Evolutionary conservation across 1,284 basidiomycete species (phyloP).

Genomic region (Waitea zeae): DNA sequence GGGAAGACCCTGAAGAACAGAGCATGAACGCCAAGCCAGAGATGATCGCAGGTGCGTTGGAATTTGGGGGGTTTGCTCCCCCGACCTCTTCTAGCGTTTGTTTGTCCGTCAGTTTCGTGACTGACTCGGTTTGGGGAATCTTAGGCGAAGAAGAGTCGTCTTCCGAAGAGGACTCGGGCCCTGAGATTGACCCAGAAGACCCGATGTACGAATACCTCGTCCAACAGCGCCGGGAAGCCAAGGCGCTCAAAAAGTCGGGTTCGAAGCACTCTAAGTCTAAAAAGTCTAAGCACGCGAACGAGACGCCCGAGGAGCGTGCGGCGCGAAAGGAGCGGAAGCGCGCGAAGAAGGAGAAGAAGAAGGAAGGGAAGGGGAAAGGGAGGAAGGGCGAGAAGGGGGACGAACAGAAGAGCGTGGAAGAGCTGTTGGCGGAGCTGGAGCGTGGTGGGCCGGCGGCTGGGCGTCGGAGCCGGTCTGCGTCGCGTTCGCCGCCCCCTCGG

Average conservation of each 20-base stretch:
- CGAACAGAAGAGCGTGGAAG: conserved; percentile 30
- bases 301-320: conserved; percentile 61
- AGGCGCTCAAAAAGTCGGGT: conserved; percentile 39
- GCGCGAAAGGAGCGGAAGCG: conserved; percentile 52
- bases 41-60: conserved; percentile 39
- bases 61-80: neutral
- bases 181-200: conserved; percentile 84
- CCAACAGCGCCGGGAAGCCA: conserved; percentile 50
- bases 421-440: conserved; percentile 20
- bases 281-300: conserved; percentile 42
- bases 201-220: conserved; percentile 91
- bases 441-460: conserved; percentile 3
- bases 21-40: conserved; percentile 74
- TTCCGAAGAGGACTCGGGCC: conserved; percentile 46
- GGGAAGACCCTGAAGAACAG: conserved; percentile 73
- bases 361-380: no score
- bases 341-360: conserved; percentile 34
- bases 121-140: no score
- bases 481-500: neutral
- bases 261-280: no score
- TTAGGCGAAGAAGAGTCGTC: conserved; percentile 34
- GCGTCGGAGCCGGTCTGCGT: no score
- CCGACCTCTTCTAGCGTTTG: no score
- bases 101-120: neutral
- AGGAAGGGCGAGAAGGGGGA: no score